Conservation (phyloP, 1,284 basidiomycete genomes). For the Rhodotorula sp. region DNA sequence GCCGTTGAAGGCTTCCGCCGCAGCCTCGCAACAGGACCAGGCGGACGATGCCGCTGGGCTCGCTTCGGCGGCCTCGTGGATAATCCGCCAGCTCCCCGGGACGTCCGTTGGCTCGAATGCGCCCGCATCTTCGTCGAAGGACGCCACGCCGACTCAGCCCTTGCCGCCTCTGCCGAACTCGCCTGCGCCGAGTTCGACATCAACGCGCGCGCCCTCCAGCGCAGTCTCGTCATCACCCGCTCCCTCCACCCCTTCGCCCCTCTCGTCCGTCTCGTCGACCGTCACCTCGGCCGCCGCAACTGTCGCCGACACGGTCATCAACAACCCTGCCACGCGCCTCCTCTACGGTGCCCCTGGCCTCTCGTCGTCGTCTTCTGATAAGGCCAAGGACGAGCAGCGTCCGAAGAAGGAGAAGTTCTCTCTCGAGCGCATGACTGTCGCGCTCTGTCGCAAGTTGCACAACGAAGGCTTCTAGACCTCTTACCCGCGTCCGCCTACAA, state of each 20-base stretch:
- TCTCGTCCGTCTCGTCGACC: slow-evolving; percentile 1
- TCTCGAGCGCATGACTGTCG: slow-evolving; percentile 71
- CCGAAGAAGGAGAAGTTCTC: slow-evolving; percentile 52
- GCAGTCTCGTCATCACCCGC: background rate
- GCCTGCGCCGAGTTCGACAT: no score
- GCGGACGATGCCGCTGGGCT: slow-evolving; percentile 29
- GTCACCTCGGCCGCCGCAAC: slow-evolving; percentile 1
- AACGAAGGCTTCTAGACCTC: slow-evolving; percentile 64
- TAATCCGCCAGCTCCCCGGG: slow-evolving; percentile 40
- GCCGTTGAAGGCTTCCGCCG: background rate
- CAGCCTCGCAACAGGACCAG: background rate
- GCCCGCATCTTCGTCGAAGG: background rate
- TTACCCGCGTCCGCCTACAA: no score
- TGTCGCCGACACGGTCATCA: slow-evolving; percentile 16
- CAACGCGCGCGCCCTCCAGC: no score
- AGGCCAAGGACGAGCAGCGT: background rate
- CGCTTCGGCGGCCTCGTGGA: slow-evolving; percentile 41
- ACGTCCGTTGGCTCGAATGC: background rate
- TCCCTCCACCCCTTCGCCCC: background rate
- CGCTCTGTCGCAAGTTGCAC: slow-evolving; percentile 70
- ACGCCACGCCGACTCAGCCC: background rate
- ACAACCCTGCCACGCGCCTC: slow-evolving; percentile 29
- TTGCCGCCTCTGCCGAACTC: background rate
- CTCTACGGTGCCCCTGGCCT: slow-evolving; percentile 34
- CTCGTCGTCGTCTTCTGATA: background rate